Base-by-base conservation (phyloP, 768 basidiomycete species). In the Macrolepiota fuliginosa region DNA sequence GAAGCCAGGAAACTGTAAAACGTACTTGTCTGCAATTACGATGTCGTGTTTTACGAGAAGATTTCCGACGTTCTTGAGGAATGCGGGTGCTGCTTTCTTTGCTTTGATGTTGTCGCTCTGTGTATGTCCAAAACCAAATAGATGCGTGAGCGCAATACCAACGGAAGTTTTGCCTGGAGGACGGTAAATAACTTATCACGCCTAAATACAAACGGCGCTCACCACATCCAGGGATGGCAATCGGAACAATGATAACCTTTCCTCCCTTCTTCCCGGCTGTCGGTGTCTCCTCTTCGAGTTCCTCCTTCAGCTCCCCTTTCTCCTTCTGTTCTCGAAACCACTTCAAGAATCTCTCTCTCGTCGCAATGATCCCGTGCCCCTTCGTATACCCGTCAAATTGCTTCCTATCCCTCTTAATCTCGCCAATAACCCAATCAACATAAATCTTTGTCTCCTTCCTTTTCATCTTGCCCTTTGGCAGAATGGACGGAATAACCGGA, bases 181-280 rank as follows among this genome's bases (percentile, higher is more conserved):
- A 6, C 52, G 17, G 25, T 53, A 42, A 29, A 45, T n/a, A 45
- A 80, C 65, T 22, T 24, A 54, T 22, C 17, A 7, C 12, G 19
- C 12, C 4, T 29, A n/a, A 35, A n/a, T 13, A 35, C 27, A 15
- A 24, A 60, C 61, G 32, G 25, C 1, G 77, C 92, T 63, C 65
- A 92, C 96, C 96, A 70, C 91, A 94, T 13, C 96, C 96, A 36
- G 96, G 96, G 46, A 98, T 82, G 7, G 94, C 96, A 19, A 98
- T 75, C 0, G 96, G 94, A 0, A 95, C 80, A 57, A 99, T 87
- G 65, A 98, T 78, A 0, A 89, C 93, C 77, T 95, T 95, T 27
- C 80, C 83, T 63, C 80, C 83, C 56, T 66, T 65, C 63, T 49
- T 49, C 12, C 47, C 47, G 0, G 2, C 47, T 1, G 25, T 11